A percentile compares a stretch with the other conserved stretches of the same genome.
phyloP scores from a whole-genome alignment of 768 basidiomycete genomes.

The Calvatia gigantea region DNA sequence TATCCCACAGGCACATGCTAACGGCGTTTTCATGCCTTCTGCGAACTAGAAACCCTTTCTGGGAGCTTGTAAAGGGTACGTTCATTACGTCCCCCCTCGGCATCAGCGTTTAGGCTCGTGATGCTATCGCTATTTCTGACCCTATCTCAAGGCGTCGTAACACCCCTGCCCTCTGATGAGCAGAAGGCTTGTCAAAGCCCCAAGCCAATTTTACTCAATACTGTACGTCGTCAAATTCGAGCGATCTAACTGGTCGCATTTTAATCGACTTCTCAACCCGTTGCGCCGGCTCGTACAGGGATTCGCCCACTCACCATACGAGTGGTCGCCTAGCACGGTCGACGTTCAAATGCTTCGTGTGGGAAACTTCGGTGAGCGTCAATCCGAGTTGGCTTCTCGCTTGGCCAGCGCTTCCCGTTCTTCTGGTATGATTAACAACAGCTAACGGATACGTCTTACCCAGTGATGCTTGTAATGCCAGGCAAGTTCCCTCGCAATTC shows the following conservation, averaged over 20 bases:
- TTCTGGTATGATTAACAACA: not conserved
- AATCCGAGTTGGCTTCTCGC: not conserved
- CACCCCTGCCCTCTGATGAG: conserved; percentile 56
- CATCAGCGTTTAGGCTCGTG: conserved; percentile 7
- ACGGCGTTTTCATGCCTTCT: conserved; percentile 13
- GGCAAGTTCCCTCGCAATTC: conserved; percentile 29
- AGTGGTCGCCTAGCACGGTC: conserved; percentile 72
- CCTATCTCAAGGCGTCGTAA: conserved; percentile 45
- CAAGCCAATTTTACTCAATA: conserved; percentile 77
- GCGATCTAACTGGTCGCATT: not conserved
- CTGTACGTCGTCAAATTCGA: conserved; percentile 35
- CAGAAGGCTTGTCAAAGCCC: conserved; percentile 72
- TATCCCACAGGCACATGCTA: not conserved
- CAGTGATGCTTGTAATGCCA: conserved; percentile 70
- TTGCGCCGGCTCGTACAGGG: conserved; percentile 36
- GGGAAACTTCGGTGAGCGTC: conserved; percentile 56
- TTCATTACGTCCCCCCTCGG: not conserved
- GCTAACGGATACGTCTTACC: not conserved
- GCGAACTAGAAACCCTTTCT: conserved; percentile 63
- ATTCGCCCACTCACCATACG: conserved; percentile 62
- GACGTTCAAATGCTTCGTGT: conserved; percentile 76
- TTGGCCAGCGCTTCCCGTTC: not conserved
- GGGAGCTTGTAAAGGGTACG: conserved; percentile 74
- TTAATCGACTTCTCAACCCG: conserved; percentile 15
- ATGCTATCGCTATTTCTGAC: conserved; percentile 12